These are phyloP conservation scores for Rhizopogon vulgaris DNA, from an alignment of 768 basidiomycete genomes.

Conservation along the genomic window DNA sequence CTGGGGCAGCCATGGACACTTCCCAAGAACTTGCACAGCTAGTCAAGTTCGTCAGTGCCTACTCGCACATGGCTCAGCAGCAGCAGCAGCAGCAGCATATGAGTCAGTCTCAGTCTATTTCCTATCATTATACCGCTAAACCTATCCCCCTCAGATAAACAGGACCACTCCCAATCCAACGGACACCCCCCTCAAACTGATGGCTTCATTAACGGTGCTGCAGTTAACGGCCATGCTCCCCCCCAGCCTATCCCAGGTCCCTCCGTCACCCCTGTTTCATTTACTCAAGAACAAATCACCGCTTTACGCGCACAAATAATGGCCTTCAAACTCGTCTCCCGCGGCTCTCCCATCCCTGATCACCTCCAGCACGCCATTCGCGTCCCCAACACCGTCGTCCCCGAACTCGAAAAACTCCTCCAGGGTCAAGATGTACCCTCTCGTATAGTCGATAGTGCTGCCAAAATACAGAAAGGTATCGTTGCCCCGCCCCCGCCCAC, in stretches of 20 bases:
- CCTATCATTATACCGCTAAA: neutral
- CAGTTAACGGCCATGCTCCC: conserved; percentile 43
- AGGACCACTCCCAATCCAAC: conserved; percentile 1
- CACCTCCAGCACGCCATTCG: conserved; percentile 65
- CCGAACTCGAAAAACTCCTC: conserved; percentile 61
- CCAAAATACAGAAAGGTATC: conserved; percentile 61
- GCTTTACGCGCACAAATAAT: conserved; percentile 78
- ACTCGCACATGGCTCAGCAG: conserved; percentile 22
- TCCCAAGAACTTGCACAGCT: conserved; percentile 38
- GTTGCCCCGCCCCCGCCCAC: conserved; percentile 18
- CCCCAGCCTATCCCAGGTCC: conserved; percentile 34
- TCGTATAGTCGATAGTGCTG: conserved; percentile 67
- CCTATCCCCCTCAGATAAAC: conserved; percentile 16
- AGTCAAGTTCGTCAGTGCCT: conserved; percentile 29
- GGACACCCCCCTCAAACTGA: conserved; percentile 9
- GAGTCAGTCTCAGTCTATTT: conserved; percentile 26
- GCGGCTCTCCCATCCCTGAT: conserved; percentile 64
- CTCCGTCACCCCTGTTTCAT: conserved; percentile 64
- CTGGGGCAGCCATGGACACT: conserved; percentile 41
- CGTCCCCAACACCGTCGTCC: conserved; percentile 52
- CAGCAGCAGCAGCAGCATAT: conserved; percentile 8
- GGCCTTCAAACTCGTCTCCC: conserved; percentile 68
- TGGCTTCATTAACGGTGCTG: neutral
- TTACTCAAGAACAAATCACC: conserved; percentile 68
- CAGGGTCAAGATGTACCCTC: conserved; percentile 54